Evolutionary conservation across 2,329 filamentous ascomycete species (phyloP), one percentile per base, ranked within the genome.

Genomic region (Ophiostoma sp.): DNA sequence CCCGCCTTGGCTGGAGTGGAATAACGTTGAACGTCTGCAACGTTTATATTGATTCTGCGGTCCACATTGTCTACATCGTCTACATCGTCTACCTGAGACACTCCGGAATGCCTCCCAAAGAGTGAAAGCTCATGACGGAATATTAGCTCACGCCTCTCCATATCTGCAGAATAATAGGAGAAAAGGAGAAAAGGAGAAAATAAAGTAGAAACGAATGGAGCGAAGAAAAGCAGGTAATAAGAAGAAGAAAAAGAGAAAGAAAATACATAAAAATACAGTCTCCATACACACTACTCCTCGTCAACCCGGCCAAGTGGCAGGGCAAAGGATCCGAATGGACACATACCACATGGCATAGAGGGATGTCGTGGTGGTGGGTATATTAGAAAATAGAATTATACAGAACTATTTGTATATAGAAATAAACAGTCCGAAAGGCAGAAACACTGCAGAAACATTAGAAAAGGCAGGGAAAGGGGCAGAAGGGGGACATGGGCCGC

Each of bases 291-390:
- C 44, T 48, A 48, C 44, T 20, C 36, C 44, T 20, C 36, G 36
- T 48, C 6, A 17, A 48, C 44, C 44, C 44, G 44, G 44, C 20
- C 44, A 48, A 48, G 13, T 39, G 44, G 23, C 52, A 15, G 23
- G 44, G 52, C 52, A 57, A 27, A 57, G 52, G 52, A n/a, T 27
- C 52, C 52, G 52, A 57, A 57, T 57, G 52, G 52, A 57, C 52
- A 57, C 52, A 27, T 27, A 57, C 52, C 52, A 57, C 52, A 57
- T 57, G 52, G 52, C 52, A 31, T 57, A n/a, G 52, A 57, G 52
- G 52, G 52, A 57, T 57, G 52, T 27, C 4, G 52, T 57, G 52
- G 17, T 48, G 44, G 44, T 48, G 44, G 44, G 44, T 48, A 39
- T 39, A 39, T 48, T 20, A 8, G 17, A 17, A 48, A 48, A 48